These are phyloP conservation scores for Dicorynia guianensis DNA, from an alignment of 306 rosid genomes.

Conservation along the genomic window DNA sequence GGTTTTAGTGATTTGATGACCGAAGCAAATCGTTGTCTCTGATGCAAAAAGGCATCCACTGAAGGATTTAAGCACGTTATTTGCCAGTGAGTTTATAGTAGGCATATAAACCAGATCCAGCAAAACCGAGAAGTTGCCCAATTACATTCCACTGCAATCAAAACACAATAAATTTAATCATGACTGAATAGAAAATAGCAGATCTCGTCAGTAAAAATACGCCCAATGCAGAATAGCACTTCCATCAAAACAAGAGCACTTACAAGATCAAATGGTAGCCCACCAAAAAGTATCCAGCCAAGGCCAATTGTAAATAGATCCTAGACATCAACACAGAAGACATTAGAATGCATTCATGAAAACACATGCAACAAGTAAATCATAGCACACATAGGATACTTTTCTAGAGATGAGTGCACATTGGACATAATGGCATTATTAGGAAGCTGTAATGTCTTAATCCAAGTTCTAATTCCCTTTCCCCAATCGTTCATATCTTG, in stretches of 20 bases:
- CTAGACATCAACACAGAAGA: slow-evolving; percentile 47
- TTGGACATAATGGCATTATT: not conserved
- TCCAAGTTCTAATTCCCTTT: not conserved
- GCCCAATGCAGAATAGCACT: not conserved
- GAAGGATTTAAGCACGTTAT: slow-evolving; percentile 40
- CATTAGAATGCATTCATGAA: slow-evolving; percentile 23
- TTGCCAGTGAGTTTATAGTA: slow-evolving; percentile 84
- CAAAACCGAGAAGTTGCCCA: slow-evolving; percentile 84
- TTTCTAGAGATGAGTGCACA: not conserved
- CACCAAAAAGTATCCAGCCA: slow-evolving; percentile 93
- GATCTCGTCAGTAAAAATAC: not conserved
- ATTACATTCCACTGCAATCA: slow-evolving; percentile 75
- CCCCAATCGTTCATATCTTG: not conserved
- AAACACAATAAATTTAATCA: slow-evolving; percentile 20
- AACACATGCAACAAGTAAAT: not conserved
- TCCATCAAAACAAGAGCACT: not conserved
- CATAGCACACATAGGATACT: not conserved
- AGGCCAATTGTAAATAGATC: slow-evolving; percentile 90
- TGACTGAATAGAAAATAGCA: too few species aligned
- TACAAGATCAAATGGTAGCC: slow-evolving; percentile 70
- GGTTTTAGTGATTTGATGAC: not conserved
- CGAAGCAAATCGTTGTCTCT: not conserved
- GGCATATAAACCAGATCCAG: slow-evolving; percentile 89
- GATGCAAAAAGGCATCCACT: slow-evolving; percentile 28
- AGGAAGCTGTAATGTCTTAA: not conserved